Evolutionary conservation across 192 early-diverging fungal genomes (phyloP), one percentile per base, ranked within the genome.

Genomic region (Pecoramyces ruminantium): DNA sequence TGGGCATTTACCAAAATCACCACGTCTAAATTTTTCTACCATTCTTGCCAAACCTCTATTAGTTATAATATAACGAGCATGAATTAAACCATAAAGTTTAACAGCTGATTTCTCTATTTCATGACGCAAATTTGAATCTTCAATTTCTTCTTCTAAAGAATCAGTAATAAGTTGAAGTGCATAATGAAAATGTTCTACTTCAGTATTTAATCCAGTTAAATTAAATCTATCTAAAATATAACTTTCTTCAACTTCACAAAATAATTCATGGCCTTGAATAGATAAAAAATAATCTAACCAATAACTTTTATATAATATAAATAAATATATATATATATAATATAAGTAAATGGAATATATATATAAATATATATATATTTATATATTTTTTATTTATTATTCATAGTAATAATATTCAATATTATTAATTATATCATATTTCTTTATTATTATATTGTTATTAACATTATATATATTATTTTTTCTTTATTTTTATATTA

Each of bases 151-250:
- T 88, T 89, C 95, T 28, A 94, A 86, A 29, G 88, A 89, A 87
- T 99, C 96, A 1, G 96, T 95, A 82, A 99, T 96, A 85, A 97
- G 86, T 79, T 96, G 95, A 81, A 96, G 87, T 38, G 96, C 98
- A 81, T 94, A 90, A 29, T 90, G 86, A 85, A 97, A 99, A 84
- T 96, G 92, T 79, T 91, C 92, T 18, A 99, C 95, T 81, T 99
- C 97, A 29, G 89, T 86, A 82, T 91, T 92, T 51, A 99, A 88
- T 29, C 96, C 96, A 4, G 98, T 97, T 81, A 99, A 87, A 85
- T 99, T 99, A 90, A 99, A 99, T 67, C 95, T 88, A 88, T 99
- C 98, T 79, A 94, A 86, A 79, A 99, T 95, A 85, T 96, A 99
- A 18, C 97, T 96, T 83, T 95, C 95, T 84, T 99, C 98, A n/a